phyloP scores from a whole-genome alignment of 805 yeast species.

The Starmerella riodocensis region DNA sequence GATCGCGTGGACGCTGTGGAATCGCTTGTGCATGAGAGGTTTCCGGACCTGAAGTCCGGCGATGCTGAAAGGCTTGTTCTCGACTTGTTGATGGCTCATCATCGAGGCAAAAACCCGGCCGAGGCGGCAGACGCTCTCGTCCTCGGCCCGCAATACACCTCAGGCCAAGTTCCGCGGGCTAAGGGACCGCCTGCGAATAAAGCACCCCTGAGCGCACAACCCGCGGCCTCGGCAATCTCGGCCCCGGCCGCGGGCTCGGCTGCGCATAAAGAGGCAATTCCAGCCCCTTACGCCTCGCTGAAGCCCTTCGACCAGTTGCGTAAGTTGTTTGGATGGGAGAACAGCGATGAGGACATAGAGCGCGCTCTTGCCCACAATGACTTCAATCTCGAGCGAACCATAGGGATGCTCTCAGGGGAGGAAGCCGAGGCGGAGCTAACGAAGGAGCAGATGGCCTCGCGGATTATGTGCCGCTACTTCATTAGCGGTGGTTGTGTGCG shows the following conservation, averaged over 20 bases:
- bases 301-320: constrained; percentile 30
- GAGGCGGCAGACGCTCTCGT: constrained; percentile 13
- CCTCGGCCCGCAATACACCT: too few relatives aligned
- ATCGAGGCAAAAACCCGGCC: constrained; percentile 22
- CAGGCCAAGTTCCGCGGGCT: not conserved
- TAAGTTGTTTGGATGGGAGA: constrained; percentile 26
- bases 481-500: constrained; percentile 34
- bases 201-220: constrained; percentile 12
- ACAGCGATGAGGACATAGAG: constrained; percentile 28
- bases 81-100: constrained; percentile 33
- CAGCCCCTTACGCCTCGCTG: not conserved
- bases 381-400: constrained; percentile 26
- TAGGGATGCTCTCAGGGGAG: constrained; percentile 20
- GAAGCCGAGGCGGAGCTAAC: constrained; percentile 5
- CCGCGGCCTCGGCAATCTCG: not conserved
- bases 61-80: constrained; percentile 30
- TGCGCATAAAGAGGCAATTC: not conserved
- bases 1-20: constrained; percentile 32
- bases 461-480: constrained; percentile 32
- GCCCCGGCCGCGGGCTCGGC: not conserved
- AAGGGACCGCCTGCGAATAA: constrained; percentile 10
- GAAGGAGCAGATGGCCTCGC: constrained; percentile 21
- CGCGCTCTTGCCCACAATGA: constrained; percentile 30
- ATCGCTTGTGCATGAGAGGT: constrained; percentile 24
- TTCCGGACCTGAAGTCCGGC: constrained; percentile 13